These are phyloP conservation scores for Trichothecium sympodiale DNA, from an alignment of 2,329 filamentous ascomycete species.

Conservation along the genomic window DNA sequence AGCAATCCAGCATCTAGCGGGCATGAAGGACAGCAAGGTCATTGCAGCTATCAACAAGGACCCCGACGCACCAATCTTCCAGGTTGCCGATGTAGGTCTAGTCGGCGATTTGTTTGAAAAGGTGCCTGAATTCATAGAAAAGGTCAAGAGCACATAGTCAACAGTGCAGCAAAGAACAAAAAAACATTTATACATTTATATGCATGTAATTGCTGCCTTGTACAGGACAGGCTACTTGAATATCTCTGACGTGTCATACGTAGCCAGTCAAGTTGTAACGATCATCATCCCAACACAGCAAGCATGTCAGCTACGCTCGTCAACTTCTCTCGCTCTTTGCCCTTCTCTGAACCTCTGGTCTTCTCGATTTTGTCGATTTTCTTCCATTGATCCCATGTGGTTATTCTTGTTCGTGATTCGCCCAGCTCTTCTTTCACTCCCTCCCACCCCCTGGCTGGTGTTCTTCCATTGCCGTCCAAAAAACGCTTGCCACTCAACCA, in stretches of 20 bases:
- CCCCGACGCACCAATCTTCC: constrained; percentile 92
- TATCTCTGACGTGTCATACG: too few relatives aligned
- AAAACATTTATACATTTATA: constrained; percentile 14
- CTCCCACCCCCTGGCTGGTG: constrained; percentile 55
- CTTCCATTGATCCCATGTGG: constrained; percentile 77
- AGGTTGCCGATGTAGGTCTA: constrained; percentile 89
- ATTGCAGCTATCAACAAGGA: constrained; percentile 99
- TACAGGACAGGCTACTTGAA: too few relatives aligned
- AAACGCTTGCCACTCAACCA: constrained; percentile 43
- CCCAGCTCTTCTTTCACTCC: constrained; percentile 51
- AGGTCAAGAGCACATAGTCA: constrained; percentile 55
- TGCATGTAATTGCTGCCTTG: too few relatives aligned
- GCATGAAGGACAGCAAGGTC: constrained; percentile 99
- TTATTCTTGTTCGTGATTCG: constrained; percentile 43
- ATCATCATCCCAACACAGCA: constrained; percentile 25
- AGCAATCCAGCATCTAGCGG: constrained; percentile 94
- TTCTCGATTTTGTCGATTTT: constrained; percentile 73
- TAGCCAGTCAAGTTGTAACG: constrained; percentile 3
- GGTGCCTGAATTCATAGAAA: constrained; percentile 92
- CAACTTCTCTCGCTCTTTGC: constrained; percentile 71
- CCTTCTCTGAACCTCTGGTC: constrained; percentile 49
- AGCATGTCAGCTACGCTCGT: constrained; percentile 48
- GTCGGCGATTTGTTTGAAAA: constrained; percentile 94
- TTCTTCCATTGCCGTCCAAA: constrained; percentile 13
- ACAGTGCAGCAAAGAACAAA: constrained; percentile 5